Conservation (phyloP, 148 eudicot genomes). For the Pharnaceum exiguum region DNA sequence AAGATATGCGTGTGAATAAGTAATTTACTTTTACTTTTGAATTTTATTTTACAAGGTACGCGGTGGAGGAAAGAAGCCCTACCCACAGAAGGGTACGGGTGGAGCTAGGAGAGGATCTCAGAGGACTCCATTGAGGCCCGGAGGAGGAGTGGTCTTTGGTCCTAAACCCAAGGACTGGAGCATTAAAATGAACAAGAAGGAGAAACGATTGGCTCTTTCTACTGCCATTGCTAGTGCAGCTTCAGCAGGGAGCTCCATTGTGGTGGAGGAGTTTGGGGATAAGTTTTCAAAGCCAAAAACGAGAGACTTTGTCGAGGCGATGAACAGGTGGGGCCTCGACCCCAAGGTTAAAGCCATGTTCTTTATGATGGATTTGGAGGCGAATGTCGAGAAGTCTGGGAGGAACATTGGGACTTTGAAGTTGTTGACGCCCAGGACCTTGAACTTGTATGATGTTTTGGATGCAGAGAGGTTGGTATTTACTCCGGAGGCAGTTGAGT, state of each 20-base stretch:
- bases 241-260: conserved; percentile 44
- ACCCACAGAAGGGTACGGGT: conserved; percentile 82
- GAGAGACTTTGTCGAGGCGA: conserved; percentile 70
- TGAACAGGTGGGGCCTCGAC: conserved; percentile 83
- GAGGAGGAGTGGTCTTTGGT: conserved; percentile 86
- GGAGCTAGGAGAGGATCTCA: conserved; percentile 84
- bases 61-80: conserved; percentile 84
- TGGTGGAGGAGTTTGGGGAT: conserved; percentile 76
- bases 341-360: conserved; percentile 76
- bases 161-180: conserved; percentile 93
- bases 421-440: conserved; percentile 80
- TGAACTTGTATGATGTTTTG: conserved; percentile 85
- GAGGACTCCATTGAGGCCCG: conserved; percentile 75
- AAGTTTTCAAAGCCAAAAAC: conserved; percentile 78
- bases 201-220: conserved; percentile 75
- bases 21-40: too few relatives aligned
- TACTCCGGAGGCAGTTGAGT: conserved; percentile 58
- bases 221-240: conserved; percentile 73
- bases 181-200: conserved; percentile 80
- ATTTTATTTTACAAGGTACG: too few relatives aligned
- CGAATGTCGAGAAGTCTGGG: conserved; percentile 73
- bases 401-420: conserved; percentile 82
- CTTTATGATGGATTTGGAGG: conserved; percentile 54
- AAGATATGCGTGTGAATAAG: too few relatives aligned
- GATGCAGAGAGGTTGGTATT: conserved; percentile 75